Base-by-base conservation (phyloP, 176 grass and related monocot genomes). In the Oryza australiensis region DNA sequence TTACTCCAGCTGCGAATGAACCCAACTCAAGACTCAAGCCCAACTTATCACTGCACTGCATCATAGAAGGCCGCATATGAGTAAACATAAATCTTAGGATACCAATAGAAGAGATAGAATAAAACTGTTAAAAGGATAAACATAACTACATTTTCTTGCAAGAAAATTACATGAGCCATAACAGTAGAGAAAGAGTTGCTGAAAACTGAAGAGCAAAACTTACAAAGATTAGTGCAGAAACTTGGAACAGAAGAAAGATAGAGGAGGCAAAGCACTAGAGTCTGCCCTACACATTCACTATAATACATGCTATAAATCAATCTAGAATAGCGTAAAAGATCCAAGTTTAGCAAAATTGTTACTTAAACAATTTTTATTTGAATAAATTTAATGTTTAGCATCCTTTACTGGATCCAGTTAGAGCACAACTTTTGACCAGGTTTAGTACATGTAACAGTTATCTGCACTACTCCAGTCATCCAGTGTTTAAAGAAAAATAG, bases 11-110 rank as follows among this genome's bases (percentile, higher is more conserved):
- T 20, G 97, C 93, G 20, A 99, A 99, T 73, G 97, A 99, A 80
- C 97, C 97, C 80, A 99, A 86, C 86, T 99, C 97, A 70, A 99
- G 87, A 91, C 97, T 99, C 74, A 99, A 72, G 26, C 97, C 97
- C 83, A 99, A 92, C 62, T 99, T 99, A 83, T 99, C 97, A 92
- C 97, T 99, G 91, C 93, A 96, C 97, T 99, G 93, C 73, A 86
- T 83, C 75, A 78, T 49, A 73, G 62, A 84, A 89, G 9, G 78
- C 26, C 59, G 48, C 66, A 37, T 59, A 73, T 89, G 72, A 89
- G 33, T 26, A 74, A 77, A 74, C 72, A 87, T 13, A 79, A 43
- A 20, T 37, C 66, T 74, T 46, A 4, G 73, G 12, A 67, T 78
- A 75, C 34, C 27, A 27, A 24, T 62, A 34, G 11, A 66, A 32